A percentile compares a stretch with the other conserved stretches of the same genome.
These are phyloP conservation scores for Favolaschia claudopus DNA, from an alignment of 768 basidiomycete genomes.

Conservation along the genomic window DNA sequence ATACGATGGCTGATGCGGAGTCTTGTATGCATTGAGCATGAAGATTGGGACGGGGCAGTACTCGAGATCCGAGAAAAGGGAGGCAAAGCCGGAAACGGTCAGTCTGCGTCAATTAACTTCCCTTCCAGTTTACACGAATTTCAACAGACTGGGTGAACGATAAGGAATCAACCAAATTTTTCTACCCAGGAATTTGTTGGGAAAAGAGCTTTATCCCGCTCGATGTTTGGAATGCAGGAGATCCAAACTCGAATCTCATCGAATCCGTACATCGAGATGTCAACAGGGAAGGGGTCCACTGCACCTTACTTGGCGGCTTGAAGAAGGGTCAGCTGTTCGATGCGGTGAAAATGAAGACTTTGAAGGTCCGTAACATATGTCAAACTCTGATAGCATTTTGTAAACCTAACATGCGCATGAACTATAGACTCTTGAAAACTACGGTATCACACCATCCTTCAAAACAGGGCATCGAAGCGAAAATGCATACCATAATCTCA, in stretches of 20 bases:
- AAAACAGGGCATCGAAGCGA: neutral
- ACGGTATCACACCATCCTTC: no score
- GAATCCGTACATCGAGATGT: slow-evolving; percentile 23
- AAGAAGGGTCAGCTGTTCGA: slow-evolving; percentile 27
- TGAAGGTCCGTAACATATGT: slow-evolving; percentile 12
- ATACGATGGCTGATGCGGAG: slow-evolving; percentile 6
- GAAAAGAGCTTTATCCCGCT: slow-evolving; percentile 27
- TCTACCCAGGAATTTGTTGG: slow-evolving; percentile 28
- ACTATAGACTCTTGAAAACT: no score
- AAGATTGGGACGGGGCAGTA: slow-evolving; percentile 8
- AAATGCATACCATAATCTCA: no score
- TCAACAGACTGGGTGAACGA: slow-evolving; percentile 31
- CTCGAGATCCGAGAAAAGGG: neutral
- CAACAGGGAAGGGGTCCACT: slow-evolving; percentile 25
- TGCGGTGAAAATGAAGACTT: slow-evolving; percentile 18
- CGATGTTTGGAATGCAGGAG: slow-evolving; percentile 26
- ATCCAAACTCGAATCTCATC: slow-evolving; percentile 17
- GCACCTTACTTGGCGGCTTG: slow-evolving; percentile 25
- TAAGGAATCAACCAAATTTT: slow-evolving; percentile 20
- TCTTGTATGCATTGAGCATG: slow-evolving; percentile 1
- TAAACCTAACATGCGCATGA: no score
- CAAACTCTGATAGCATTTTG: no score
- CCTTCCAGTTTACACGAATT: neutral
- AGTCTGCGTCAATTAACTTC: neutral
- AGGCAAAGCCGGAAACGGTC: slow-evolving; percentile 9